phyloP scores from a whole-genome alignment of 116 monocot genomes.

The Iris pallida region DNA sequence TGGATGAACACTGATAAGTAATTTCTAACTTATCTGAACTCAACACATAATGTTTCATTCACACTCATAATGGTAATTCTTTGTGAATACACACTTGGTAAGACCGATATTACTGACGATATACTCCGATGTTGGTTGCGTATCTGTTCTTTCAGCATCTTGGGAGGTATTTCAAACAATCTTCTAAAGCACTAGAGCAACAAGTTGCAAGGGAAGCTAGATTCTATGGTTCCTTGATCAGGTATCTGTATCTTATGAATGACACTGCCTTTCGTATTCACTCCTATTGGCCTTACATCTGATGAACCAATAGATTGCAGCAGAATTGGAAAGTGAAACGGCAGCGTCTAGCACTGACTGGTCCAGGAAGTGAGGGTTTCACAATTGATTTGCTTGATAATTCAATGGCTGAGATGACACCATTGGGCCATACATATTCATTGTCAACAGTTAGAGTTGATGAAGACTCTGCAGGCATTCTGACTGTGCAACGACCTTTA shows the following conservation, averaged over 20 bases:
- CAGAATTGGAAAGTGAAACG: slow-evolving; percentile 98
- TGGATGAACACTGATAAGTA: too few species aligned
- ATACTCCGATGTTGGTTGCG: neutral
- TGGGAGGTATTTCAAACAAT: slow-evolving; percentile 85
- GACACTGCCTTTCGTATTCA: neutral
- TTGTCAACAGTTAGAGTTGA: slow-evolving; percentile 69
- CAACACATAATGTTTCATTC: too few species aligned
- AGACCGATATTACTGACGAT: neutral
- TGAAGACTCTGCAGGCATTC: slow-evolving; percentile 55
- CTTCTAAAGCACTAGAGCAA: slow-evolving; percentile 81
- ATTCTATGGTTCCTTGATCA: slow-evolving; percentile 87
- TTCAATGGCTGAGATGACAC: slow-evolving; percentile 29
- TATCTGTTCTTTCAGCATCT: slow-evolving; percentile 44
- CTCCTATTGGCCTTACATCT: slow-evolving; percentile 1
- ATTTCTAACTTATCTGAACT: too few species aligned
- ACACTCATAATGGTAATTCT: too few species aligned
- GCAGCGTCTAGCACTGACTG: slow-evolving; percentile 51
- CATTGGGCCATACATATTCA: slow-evolving; percentile 39
- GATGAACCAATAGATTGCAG: slow-evolving; percentile 58
- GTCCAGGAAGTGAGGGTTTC: slow-evolving; percentile 71
- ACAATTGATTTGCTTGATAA: slow-evolving; percentile 70
- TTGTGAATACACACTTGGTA: too few species aligned
- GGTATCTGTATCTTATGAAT: slow-evolving; percentile 29
- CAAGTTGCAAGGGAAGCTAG: slow-evolving; percentile 73
- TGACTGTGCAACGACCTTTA: slow-evolving; percentile 63